Evolutionary conservation across 805 yeast species (phyloP).

Genomic region (Blastobotrys attinorum): DNA sequence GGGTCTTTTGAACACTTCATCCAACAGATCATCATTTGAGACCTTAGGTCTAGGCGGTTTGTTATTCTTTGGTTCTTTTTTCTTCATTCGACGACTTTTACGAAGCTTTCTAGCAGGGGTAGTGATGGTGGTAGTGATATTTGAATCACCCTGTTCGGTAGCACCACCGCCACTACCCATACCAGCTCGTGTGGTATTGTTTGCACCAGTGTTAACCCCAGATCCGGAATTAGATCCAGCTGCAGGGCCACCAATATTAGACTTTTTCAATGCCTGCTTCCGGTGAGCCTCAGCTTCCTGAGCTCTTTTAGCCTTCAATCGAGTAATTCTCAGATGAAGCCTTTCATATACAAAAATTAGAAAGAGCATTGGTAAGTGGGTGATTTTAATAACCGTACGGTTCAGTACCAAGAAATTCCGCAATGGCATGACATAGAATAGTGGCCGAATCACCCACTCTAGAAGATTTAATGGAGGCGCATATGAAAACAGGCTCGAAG

Average conservation of each 20-base stretch:
- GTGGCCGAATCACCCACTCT: slow-evolving; percentile 27
- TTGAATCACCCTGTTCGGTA: too few species aligned
- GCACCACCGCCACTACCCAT: too few species aligned
- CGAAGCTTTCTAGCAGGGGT: background rate
- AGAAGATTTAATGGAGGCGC: slow-evolving; percentile 32
- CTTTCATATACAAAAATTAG: slow-evolving; percentile 29
- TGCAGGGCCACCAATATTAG: background rate
- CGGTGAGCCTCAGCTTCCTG: slow-evolving; percentile 7
- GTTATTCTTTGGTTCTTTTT: slow-evolving; percentile 5
- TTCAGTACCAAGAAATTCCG: slow-evolving; percentile 26
- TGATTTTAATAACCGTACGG: slow-evolving; percentile 28
- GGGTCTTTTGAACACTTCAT: slow-evolving; percentile 25
- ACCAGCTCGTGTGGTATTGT: background rate
- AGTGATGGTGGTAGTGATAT: background rate
- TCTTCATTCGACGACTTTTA: background rate
- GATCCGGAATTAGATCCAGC: background rate
- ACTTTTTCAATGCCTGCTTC: slow-evolving; percentile 7
- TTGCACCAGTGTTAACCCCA: background rate
- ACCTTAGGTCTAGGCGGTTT: slow-evolving; percentile 15
- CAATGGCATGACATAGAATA: slow-evolving; percentile 26
- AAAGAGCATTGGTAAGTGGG: slow-evolving; percentile 31
- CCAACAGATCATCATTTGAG: slow-evolving; percentile 23
- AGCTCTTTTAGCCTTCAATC: slow-evolving; percentile 3
- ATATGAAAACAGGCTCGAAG: slow-evolving; percentile 29
- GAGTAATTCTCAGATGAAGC: slow-evolving; percentile 14